These are phyloP conservation scores for Moringa oleifera DNA, from an alignment of 345 rosid species.

Conservation along the genomic window DNA sequence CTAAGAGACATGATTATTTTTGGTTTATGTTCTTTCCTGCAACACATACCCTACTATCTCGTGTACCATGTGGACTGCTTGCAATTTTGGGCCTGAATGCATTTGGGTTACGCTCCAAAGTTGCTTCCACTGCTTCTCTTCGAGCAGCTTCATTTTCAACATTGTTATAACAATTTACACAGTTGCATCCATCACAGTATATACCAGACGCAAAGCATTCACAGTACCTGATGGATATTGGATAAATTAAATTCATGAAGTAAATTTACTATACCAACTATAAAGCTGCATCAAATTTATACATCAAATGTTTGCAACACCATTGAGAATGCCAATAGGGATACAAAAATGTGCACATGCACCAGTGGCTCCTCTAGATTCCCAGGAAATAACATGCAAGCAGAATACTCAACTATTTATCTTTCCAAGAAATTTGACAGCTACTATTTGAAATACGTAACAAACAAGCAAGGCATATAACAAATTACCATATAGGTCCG, in stretches of 20 bases:
- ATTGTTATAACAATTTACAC: slow-evolving; percentile 87
- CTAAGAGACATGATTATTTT: neutral
- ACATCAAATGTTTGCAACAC: neutral
- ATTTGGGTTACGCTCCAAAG: slow-evolving; percentile 92
- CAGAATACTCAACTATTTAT: neutral
- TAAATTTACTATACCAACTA: neutral
- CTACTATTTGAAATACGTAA: neutral
- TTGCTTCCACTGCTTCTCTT: slow-evolving; percentile 90
- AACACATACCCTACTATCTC: slow-evolving; percentile 61
- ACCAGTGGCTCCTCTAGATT: neutral
- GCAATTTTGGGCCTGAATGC: slow-evolving; percentile 99
- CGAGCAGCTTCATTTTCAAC: slow-evolving; percentile 88
- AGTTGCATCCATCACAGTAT: slow-evolving; percentile 98
- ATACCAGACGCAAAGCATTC: slow-evolving; percentile 98
- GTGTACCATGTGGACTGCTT: slow-evolving; percentile 83
- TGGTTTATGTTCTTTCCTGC: neutral
- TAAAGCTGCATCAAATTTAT: neutral
- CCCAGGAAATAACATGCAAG: neutral
- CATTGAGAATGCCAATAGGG: neutral
- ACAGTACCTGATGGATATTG: slow-evolving; percentile 60
- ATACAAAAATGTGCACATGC: neutral
- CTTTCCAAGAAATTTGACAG: neutral
- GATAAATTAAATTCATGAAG: neutral
- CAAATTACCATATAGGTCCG: too few relatives aligned
- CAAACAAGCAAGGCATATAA: too few relatives aligned